These are phyloP conservation scores for Pyrenochaeta sp. DNA, from an alignment of 2,329 filamentous ascomycete species.

Conservation along the genomic window DNA sequence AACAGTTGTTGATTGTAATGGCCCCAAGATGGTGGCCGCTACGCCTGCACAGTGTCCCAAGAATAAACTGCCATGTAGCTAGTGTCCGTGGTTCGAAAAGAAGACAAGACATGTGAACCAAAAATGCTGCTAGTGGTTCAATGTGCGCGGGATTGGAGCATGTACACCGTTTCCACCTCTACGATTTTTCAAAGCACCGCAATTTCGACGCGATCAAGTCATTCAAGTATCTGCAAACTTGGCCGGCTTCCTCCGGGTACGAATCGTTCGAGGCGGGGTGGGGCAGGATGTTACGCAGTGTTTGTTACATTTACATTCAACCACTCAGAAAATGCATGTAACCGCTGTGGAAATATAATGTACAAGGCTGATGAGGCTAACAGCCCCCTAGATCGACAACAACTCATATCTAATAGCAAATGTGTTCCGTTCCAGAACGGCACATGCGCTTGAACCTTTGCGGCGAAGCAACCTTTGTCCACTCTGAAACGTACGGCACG, in stretches of 20 bases:
- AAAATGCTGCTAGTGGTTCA: too few species aligned
- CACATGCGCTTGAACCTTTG: slow-evolving; percentile 8
- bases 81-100: background rate
- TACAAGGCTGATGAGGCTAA: slow-evolving; percentile 4
- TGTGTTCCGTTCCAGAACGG: slow-evolving; percentile 7
- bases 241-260: background rate
- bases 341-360: slow-evolving; percentile 17
- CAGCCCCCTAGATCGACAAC: slow-evolving; percentile 9
- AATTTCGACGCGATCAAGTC: too few species aligned
- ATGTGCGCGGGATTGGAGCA: too few species aligned
- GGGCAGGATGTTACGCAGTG: slow-evolving; percentile 9
- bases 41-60: background rate
- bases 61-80: background rate
- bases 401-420: background rate
- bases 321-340: slow-evolving; percentile 21
- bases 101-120: too few species aligned
- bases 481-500: slow-evolving; percentile 6
- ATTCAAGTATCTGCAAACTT: too few species aligned
- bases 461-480: slow-evolving; percentile 1
- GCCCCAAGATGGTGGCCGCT: slow-evolving; percentile 1
- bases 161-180: too few species aligned
- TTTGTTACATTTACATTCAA: slow-evolving; percentile 1
- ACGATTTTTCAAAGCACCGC: too few species aligned
- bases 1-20: slow-evolving; percentile 2
- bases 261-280: slow-evolving; percentile 9